phyloP scores from a whole-genome alignment of 345 rosid species.

The Lumnitzera littorea region DNA sequence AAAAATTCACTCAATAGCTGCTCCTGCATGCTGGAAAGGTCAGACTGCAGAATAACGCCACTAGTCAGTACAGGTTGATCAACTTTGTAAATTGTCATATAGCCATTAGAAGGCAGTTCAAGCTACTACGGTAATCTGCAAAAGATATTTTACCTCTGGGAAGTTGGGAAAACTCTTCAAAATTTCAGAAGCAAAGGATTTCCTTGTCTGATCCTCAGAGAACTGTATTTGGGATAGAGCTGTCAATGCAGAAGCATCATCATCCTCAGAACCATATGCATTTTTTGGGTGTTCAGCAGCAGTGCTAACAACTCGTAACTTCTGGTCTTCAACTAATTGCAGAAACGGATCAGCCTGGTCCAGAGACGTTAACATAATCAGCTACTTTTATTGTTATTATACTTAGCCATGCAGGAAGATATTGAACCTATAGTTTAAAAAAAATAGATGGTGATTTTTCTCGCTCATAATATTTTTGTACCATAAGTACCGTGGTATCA shows the following conservation, averaged over 20 bases:
- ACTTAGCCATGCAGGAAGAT: neutral
- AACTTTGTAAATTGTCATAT: too few relatives aligned
- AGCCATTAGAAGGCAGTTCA: too few relatives aligned
- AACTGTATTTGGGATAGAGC: constrained; percentile 49
- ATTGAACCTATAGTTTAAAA: neutral
- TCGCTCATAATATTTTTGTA: neutral
- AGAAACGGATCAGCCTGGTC: constrained; percentile 81
- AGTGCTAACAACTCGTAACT: constrained; percentile 47
- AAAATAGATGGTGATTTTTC: constrained; percentile 1
- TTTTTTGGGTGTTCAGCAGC: constrained; percentile 21
- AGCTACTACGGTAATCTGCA: neutral
- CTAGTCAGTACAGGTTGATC: neutral
- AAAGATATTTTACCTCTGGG: constrained; percentile 40
- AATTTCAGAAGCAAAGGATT: constrained; percentile 56
- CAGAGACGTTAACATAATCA: constrained; percentile 10
- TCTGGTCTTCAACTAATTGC: constrained; percentile 64
- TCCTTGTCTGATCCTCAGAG: constrained; percentile 51
- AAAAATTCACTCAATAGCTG: constrained; percentile 64
- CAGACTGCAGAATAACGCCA: constrained; percentile 43
- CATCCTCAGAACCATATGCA: constrained; percentile 65
- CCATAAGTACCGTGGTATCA: too few relatives aligned
- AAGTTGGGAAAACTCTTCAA: constrained; percentile 54
- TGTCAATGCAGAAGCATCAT: constrained; percentile 52
- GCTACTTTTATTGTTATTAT: too few relatives aligned
- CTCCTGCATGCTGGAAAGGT: constrained; percentile 38